These are phyloP conservation scores for Exophiala aquamarina DNA, from an alignment of 2,329 filamentous ascomycete genomes.

Conservation along the genomic window DNA sequence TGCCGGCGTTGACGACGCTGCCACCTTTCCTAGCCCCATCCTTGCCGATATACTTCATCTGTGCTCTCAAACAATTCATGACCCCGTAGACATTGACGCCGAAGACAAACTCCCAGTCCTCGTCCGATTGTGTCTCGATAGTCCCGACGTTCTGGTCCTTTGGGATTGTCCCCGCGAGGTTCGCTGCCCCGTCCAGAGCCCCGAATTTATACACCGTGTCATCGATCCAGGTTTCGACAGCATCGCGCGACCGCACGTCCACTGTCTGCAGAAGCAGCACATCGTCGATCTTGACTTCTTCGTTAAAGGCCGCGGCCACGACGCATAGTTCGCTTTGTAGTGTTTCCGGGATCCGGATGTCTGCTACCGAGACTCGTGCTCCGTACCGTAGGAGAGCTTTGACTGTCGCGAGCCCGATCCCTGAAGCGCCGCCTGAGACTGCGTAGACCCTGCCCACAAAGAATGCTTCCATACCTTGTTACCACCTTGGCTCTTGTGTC, in stretches of 20 bases:
- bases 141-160: conserved; percentile 21
- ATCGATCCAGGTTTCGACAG: conserved; percentile 37
- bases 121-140: conserved; percentile 35
- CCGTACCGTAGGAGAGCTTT: conserved; percentile 35
- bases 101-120: conserved; percentile 40
- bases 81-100: conserved; percentile 43
- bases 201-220: conserved; percentile 34
- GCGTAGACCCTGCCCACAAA: conserved; percentile 12
- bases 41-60: conserved; percentile 43
- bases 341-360: conserved; percentile 8
- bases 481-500: too few species aligned
- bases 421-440: conserved; percentile 75
- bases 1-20: conserved; percentile 44
- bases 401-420: conserved; percentile 73
- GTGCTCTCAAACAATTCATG: conserved; percentile 40
- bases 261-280: conserved; percentile 21
- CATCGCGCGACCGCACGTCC: conserved; percentile 31
- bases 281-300: not conserved
- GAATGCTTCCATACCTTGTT: conserved; percentile 15
- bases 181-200: conserved; percentile 40
- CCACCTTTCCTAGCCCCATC: conserved; percentile 6
- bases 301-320: not conserved
- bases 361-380: conserved; percentile 14
- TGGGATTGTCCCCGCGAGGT: conserved; percentile 36
- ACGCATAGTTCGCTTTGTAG: conserved; percentile 1